Evolutionary conservation across 2,329 filamentous ascomycete species (phyloP).

Genomic region (Chaetomium globosum): DNA sequence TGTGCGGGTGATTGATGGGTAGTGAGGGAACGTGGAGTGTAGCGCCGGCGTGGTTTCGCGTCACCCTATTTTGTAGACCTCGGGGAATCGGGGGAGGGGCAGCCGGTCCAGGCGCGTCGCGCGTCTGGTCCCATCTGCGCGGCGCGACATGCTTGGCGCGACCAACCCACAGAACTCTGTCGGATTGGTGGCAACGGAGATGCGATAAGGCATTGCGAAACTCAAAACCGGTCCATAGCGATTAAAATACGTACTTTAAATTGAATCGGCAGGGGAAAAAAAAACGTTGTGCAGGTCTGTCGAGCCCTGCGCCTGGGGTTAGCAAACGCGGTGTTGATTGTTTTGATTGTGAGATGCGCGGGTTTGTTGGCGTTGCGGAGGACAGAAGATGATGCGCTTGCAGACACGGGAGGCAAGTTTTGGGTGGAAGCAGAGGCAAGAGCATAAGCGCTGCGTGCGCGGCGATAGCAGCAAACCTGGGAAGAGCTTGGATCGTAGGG

Average conservation of each 20-base stretch:
- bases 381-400: slow-evolving; percentile 8
- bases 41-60: neutral
- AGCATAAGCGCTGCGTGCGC: slow-evolving; percentile 18
- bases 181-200: slow-evolving; percentile 45
- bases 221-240: slow-evolving; percentile 38
- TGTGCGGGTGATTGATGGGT: neutral
- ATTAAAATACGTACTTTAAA: slow-evolving; percentile 45
- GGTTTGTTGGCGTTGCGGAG: slow-evolving; percentile 24
- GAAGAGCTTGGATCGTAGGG: slow-evolving; percentile 16
- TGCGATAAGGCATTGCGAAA: slow-evolving; percentile 43
- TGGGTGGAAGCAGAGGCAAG: slow-evolving; percentile 18
- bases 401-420: neutral
- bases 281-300: slow-evolving; percentile 27
- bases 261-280: slow-evolving; percentile 28
- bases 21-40: neutral
- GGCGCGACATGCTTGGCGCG: slow-evolving; percentile 31
- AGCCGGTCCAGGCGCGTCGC: neutral
- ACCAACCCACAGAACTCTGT: slow-evolving; percentile 41
- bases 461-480: slow-evolving; percentile 15
- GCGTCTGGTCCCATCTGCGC: slow-evolving; percentile 8
- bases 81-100: neutral
- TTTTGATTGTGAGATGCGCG: slow-evolving; percentile 30
- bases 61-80: neutral
- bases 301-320: slow-evolving; percentile 25
- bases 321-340: slow-evolving; percentile 25